Conservation (phyloP, 1,284 basidiomycete species). For the Malassezia arunalokei region DNA sequence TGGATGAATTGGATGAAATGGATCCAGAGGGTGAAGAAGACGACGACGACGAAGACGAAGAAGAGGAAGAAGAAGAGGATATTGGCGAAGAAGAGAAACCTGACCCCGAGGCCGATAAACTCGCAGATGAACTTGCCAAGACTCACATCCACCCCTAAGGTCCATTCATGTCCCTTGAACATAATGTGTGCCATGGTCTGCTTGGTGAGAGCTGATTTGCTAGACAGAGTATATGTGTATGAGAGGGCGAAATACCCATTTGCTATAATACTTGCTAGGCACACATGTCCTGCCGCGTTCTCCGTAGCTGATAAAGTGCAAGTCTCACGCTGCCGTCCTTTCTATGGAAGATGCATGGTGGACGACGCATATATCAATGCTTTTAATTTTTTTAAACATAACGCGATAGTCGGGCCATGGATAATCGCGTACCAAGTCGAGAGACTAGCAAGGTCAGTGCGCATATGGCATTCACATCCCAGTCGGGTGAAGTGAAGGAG, state of each 20-base stretch:
- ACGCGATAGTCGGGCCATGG: too few relatives aligned
- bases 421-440: too few relatives aligned
- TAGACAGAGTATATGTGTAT: conserved; percentile 1
- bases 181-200: neutral
- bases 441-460: too few relatives aligned
- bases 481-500: too few relatives aligned
- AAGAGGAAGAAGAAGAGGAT: conserved; percentile 21
- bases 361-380: too few relatives aligned
- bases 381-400: too few relatives aligned
- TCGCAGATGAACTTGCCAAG: conserved; percentile 23
- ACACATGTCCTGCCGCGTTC: neutral
- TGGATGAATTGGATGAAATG: conserved; percentile 41
- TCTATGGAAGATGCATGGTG: too few relatives aligned
- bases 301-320: too few relatives aligned
- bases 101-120: conserved; percentile 22
- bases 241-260: conserved; percentile 8
- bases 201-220: neutral
- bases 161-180: neutral
- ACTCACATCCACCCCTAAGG: conserved; percentile 12
- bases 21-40: conserved; percentile 42
- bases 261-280: conserved; percentile 7
- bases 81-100: conserved; percentile 2
- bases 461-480: too few relatives aligned
- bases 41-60: conserved; percentile 29
- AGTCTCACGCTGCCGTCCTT: too few relatives aligned